Evolutionary conservation across 139 green algal genomes (phyloP), one percentile per base, ranked within the genome.

Genomic region (Spirogloea muscicola): DNA sequence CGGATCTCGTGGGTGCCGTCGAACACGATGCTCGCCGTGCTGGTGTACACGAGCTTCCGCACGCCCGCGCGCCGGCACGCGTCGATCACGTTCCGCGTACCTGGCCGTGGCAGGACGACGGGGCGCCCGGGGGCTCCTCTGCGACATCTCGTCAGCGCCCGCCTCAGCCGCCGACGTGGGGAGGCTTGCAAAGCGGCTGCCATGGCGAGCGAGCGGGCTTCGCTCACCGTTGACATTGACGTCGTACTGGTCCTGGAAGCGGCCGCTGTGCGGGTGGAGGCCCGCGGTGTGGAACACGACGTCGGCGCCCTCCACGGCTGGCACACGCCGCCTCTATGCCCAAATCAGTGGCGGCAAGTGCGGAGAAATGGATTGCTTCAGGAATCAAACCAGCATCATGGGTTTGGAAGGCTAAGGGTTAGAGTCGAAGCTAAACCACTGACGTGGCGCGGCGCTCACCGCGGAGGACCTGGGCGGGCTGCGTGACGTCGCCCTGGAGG

Each of bases 51-150:
- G 0, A 81, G 69, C 48, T 70, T 78, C 5, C 16, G 29, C 41
- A 81, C 67, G 52, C 72, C 72, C 0, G 25, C 34, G 13, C 18
- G 13, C 46, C 58, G 33, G 69, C 37, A 76, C 38, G 72, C 72
- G 3, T 72, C 66, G 18, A 81, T 66, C 51, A 81, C 69, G 39
- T 82, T 82, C 49, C 55, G 33, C 5, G 68, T 81, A n/a, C 72
- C 72, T 81, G 72, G 3, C 57, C n/a, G n/a, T n/a, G n/a, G n/a
- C n/a, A n/a, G n/a, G n/a, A n/a, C n/a, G n/a, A n/a, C n/a, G n/a
- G n/a, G n/a, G n/a, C n/a, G n/a, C n/a, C n/a, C n/a, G n/a, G n/a
- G n/a, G n/a, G n/a, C n/a, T n/a, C n/a, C n/a, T n/a, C n/a, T n/a
- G n/a, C n/a, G n/a, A n/a, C n/a, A n/a, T n/a, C n/a, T n/a, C n/a